Evolutionary conservation across 129 eudicot genomes (phyloP), one percentile per base, ranked within the genome.

Genomic region (Ambrosia artemisiifolia): DNA sequence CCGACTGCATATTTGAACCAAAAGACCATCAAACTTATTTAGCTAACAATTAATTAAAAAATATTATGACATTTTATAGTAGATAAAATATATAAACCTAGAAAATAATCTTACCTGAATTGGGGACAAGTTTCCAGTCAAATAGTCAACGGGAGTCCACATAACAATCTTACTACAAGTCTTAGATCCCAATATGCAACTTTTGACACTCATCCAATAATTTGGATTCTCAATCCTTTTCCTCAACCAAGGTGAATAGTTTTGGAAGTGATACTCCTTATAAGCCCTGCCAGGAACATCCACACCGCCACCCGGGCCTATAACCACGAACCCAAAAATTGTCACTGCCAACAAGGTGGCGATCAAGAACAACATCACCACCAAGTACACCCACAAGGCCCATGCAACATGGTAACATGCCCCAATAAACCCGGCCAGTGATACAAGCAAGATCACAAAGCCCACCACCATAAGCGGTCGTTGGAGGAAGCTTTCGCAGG

Each of bases 91-190:
- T 40, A 40, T 0, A 40, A 40, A 40, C 44, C 11, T 40, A 40
- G 2, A 20, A 59, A 60, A 60, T 4, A 5, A 33, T 32, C 6
- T 6, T 73, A 95, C 99, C 96, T 90, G 99, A 67, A 95, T 69
- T 16, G 99, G 99, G 53, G 96, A 78, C 96, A 95, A 20, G 42
- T 91, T 72, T 64, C 69, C 78, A 20, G 81, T 73, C 54, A 83
- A 60, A 80, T 90, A 95, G 75, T 95, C 97, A 70, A 67, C 36
- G 13, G 99, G 97, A 47, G 94, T 88, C 99, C 97, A 91, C 63
- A 65, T 47, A 68, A 66, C 85, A 83, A 90, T 72, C 75, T 81
- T 82, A 34, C 61, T 78, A 85, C 99, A 90, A 81, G 90, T 85
- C 70, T 86, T 91, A 0, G 99, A 95, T 34, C 96, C 91, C 72